A percentile compares a stretch with the other conserved stretches of the same genome.
These are phyloP conservation scores for Colletotrichum filicis DNA, from an alignment of 2,329 filamentous ascomycete genomes.

Conservation along the genomic window DNA sequence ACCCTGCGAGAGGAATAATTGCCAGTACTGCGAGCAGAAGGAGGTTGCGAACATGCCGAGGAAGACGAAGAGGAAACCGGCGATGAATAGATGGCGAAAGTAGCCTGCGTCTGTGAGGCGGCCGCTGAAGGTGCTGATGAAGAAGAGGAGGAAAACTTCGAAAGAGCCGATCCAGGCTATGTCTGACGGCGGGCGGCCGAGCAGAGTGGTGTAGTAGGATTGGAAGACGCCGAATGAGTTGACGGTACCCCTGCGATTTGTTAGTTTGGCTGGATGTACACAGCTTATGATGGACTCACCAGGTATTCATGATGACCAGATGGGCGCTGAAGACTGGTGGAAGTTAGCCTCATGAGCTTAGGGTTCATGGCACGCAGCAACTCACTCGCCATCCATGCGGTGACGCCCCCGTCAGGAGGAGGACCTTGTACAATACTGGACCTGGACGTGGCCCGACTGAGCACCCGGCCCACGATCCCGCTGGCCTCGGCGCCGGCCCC, in stretches of 20 bases:
- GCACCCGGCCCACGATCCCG: conserved; percentile 47
- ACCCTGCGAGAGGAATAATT: conserved; percentile 66
- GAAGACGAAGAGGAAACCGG: conserved; percentile 54
- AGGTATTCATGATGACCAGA: conserved; percentile 62
- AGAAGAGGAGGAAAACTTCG: conserved; percentile 65
- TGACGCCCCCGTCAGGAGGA: conserved; percentile 61
- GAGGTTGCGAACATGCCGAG: conserved; percentile 60
- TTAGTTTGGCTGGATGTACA: background rate
- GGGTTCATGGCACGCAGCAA: background rate
- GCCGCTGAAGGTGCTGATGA: conserved; percentile 64
- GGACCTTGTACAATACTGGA: conserved; percentile 55
- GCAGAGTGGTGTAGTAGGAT: conserved; percentile 58
- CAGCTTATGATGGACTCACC: conserved; percentile 42
- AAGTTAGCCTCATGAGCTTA: background rate
- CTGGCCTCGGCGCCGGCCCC: conserved; percentile 7
- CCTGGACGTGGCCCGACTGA: conserved; percentile 54
- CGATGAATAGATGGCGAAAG: conserved; percentile 55
- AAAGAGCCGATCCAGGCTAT: conserved; percentile 67
- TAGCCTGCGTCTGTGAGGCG: conserved; percentile 65
- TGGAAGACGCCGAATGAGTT: conserved; percentile 69
- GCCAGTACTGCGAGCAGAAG: conserved; percentile 60
- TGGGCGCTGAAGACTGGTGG: conserved; percentile 51
- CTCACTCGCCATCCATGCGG: conserved; percentile 59
- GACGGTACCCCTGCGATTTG: conserved; percentile 55
- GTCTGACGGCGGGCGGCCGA: conserved; percentile 53